These are phyloP conservation scores for Jacaranda copaia DNA, from an alignment of 257 asterid genomes.

Conservation along the genomic window DNA sequence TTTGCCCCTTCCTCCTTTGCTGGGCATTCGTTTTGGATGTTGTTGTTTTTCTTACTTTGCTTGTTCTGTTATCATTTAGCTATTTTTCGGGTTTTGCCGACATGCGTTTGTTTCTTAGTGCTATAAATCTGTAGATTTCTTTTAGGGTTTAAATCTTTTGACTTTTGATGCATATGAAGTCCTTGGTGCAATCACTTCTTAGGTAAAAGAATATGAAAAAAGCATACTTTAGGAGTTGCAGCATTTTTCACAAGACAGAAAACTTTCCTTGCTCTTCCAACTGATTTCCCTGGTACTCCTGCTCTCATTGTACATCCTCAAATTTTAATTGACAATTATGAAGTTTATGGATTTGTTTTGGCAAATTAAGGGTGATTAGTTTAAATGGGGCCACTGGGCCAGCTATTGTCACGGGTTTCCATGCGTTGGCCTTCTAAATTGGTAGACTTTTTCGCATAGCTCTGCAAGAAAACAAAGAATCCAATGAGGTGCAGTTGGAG, in stretches of 20 bases:
- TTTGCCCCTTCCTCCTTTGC: neutral
- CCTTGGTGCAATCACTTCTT: constrained; percentile 18
- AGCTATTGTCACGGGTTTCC: constrained; percentile 30
- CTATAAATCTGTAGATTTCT: constrained; percentile 21
- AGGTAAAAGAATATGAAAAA: constrained; percentile 7
- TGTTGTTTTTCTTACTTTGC: neutral
- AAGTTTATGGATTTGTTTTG: neutral
- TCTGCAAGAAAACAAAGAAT: constrained; percentile 22
- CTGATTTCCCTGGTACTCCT: no score
- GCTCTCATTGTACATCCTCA: no score
- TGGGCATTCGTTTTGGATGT: neutral
- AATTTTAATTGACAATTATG: neutral
- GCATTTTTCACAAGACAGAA: neutral
- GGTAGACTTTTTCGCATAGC: constrained; percentile 26
- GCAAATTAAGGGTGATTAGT: constrained; percentile 17
- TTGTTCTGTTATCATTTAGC: constrained; percentile 4
- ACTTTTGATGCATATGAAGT: neutral
- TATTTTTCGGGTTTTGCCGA: constrained; percentile 24
- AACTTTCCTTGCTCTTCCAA: neutral
- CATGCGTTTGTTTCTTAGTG: constrained; percentile 32
- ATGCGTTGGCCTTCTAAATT: constrained; percentile 34
- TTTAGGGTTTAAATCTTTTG: neutral
- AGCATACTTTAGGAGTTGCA: neutral
- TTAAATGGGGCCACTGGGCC: constrained; percentile 24
- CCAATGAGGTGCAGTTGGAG: constrained; percentile 43